Percentiles rank a stretch among this genome's conserved stretches.
Evolutionary conservation across 352 stramenopile genomes (phyloP).

Genomic region (Phytophthora pistaciae): DNA sequence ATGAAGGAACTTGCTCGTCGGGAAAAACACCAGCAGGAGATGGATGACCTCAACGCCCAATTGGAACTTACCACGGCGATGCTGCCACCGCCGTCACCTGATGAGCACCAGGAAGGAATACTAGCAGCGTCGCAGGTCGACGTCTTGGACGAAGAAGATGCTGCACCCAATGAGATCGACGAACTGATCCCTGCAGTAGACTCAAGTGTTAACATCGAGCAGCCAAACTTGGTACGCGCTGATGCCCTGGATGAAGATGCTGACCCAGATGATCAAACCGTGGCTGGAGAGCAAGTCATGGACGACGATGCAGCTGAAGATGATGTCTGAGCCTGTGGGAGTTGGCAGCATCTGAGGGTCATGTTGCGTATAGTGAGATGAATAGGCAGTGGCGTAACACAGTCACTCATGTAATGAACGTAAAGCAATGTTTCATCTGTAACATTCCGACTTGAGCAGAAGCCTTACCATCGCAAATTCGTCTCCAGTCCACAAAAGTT

Average conservation of each 20-base stretch:
- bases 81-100: neutral
- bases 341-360: neutral
- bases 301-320: slow-evolving; percentile 8
- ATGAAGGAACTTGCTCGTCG: slow-evolving; percentile 71
- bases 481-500: neutral
- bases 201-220: too few relatives aligned
- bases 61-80: slow-evolving; percentile 49
- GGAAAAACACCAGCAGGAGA: slow-evolving; percentile 39
- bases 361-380: neutral
- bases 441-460: slow-evolving; percentile 4
- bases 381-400: slow-evolving; percentile 3
- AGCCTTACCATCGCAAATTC: slow-evolving; percentile 1
- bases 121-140: slow-evolving; percentile 28
- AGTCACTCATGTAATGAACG: slow-evolving; percentile 24
- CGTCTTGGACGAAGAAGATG: slow-evolving; percentile 25
- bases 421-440: slow-evolving; percentile 10
- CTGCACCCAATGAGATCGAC: neutral
- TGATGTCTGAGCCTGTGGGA: neutral
- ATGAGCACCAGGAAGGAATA: slow-evolving; percentile 2
- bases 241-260: neutral
- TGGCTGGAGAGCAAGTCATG: neutral
- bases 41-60: slow-evolving; percentile 47
- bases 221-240: neutral
- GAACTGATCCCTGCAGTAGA: neutral
- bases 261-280: neutral